These are phyloP conservation scores for Mortierella sp. DNA, from an alignment of 371 early-diverging fungal genomes.

Conservation along the genomic window DNA sequence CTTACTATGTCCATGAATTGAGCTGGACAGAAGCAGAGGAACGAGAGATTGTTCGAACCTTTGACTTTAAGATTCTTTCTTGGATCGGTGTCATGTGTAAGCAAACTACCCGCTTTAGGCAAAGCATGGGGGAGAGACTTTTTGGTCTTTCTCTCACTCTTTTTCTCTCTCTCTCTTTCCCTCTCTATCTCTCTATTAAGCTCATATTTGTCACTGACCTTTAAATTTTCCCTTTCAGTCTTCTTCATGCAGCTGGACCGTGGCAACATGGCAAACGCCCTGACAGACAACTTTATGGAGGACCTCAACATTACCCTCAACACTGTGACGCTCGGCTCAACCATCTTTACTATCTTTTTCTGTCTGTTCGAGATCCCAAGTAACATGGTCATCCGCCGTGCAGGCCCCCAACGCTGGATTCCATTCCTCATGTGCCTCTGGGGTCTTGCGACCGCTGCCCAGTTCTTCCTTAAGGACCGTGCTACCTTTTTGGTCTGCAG, in stretches of 20 bases:
- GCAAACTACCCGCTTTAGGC: neutral
- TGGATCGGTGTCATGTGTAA: slow-evolving; percentile 54
- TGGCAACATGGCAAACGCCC: slow-evolving; percentile 56
- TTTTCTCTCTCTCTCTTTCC: too few species aligned
- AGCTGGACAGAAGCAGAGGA: slow-evolving; percentile 54
- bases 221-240: slow-evolving; percentile 45
- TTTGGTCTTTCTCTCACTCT: too few species aligned
- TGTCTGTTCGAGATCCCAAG: slow-evolving; percentile 58
- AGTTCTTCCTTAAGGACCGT: slow-evolving; percentile 48
- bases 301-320: slow-evolving; percentile 55
- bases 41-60: slow-evolving; percentile 45
- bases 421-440: slow-evolving; percentile 70
- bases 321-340: slow-evolving; percentile 53
- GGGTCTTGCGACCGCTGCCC: slow-evolving; percentile 66
- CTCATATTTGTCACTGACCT: slow-evolving; percentile 33
- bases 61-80: slow-evolving; percentile 43
- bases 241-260: slow-evolving; percentile 55
- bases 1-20: slow-evolving; percentile 42
- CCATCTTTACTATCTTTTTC: slow-evolving; percentile 54
- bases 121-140: slow-evolving; percentile 17
- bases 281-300: slow-evolving; percentile 54
- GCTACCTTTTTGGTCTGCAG: slow-evolving; percentile 51
- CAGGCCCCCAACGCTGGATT: slow-evolving; percentile 69
- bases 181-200: neutral
- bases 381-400: slow-evolving; percentile 60